Evolutionary conservation across 1,284 basidiomycete genomes (phyloP), one percentile per base, ranked within the genome.

Genomic region (Trichosporon sp.): DNA sequence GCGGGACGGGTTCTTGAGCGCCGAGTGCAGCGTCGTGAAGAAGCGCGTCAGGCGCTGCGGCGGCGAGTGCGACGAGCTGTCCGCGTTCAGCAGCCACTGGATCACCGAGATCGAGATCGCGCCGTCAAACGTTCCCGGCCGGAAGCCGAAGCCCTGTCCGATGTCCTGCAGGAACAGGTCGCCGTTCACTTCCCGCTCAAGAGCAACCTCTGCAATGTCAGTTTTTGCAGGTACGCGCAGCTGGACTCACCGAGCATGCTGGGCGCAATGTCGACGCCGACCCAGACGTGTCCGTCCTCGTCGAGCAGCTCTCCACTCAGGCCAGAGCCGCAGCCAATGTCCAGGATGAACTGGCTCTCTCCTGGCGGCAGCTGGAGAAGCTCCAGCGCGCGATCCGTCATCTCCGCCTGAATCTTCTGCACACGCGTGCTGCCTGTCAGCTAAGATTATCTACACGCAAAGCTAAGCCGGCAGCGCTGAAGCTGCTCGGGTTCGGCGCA

Each of bases 31-130:
- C 11, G 96, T 97, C 34, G 93, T 95, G 86, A 99, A 99, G 86
- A 99, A 99, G 42, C 92, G 89, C 29, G 88, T 88, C 35, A 99
- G 87, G 56, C 97, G 92, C 76, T 94, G 91, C 0, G 95, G 92
- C 0, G 97, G 97, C 1, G 95, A 96, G 68, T 94, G 92, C 72
- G 93, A 89, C 2, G 92, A 90, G 31, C 93, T 91, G 82, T 99
- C 97, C 47, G 97, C 96, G 81, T 99, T 99, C 71, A 98, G 88
- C 0, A 99, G 87, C 97, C 97, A 99, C 85, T 99, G 97, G 2
- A 99, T 87, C 27, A 98, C 97, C 23, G 97, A 99, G 79, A 99
- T 93, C 78, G 95, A 97, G 78, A 99, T 99, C 8, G 94, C 95
- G 58, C 95, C 97, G 81, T 99, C 97, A 81, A 99, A 99, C 72